Evolutionary conservation across 164 flowering plant genomes (phyloP).

Genomic region (Vitis labrusca): DNA sequence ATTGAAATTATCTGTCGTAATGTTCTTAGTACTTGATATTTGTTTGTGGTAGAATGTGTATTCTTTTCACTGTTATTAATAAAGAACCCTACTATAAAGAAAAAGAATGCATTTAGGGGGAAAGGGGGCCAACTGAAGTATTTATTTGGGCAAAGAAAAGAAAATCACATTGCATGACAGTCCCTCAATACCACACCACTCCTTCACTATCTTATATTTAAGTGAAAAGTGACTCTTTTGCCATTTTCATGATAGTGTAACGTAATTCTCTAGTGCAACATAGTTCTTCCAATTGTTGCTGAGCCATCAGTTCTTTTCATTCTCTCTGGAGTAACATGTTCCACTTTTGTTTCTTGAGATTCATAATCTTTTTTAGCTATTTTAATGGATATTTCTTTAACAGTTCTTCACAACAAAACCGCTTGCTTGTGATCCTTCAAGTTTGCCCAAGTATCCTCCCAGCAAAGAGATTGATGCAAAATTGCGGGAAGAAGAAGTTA

Average conservation of each 20-base stretch:
- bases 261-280: background rate
- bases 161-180: too few relatives aligned
- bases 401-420: slow-evolving; percentile 61
- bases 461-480: slow-evolving; percentile 72
- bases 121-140: too few relatives aligned
- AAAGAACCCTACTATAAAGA: too few relatives aligned
- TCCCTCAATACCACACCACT: background rate
- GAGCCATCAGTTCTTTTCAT: background rate
- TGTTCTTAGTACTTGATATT: too few relatives aligned
- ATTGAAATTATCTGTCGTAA: too few relatives aligned
- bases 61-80: too few relatives aligned
- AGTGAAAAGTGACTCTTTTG: background rate
- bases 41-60: too few relatives aligned
- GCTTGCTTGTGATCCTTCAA: slow-evolving; percentile 59
- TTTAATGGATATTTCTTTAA: background rate
- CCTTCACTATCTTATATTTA: background rate
- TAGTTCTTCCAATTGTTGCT: background rate
- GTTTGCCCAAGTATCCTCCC: slow-evolving; percentile 67
- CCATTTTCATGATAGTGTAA: too few relatives aligned
- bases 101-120: too few relatives aligned
- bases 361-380: background rate
- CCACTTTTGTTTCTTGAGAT: background rate
- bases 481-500: slow-evolving; percentile 50
- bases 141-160: too few relatives aligned
- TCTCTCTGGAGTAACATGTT: background rate